Conservation (phyloP, 768 basidiomycete species). For the Pisolithus marmoratus region DNA sequence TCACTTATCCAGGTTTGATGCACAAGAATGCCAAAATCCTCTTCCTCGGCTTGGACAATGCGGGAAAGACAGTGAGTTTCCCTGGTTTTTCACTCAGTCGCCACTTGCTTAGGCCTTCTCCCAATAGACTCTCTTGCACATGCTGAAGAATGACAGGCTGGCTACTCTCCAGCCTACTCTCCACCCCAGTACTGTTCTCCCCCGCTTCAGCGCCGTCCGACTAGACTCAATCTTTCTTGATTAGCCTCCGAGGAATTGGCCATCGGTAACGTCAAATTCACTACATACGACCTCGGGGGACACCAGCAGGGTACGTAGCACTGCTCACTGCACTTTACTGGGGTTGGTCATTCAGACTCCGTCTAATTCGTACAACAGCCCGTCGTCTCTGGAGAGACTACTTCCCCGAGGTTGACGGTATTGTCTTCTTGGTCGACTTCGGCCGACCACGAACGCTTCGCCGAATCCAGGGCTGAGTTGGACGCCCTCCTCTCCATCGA, state of each 20-base stretch:
- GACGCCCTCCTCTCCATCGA: constrained; percentile 95
- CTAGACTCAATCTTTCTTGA: constrained; percentile 6
- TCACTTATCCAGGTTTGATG: constrained; percentile 54
- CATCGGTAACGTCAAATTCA: constrained; percentile 98
- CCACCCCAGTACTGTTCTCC: constrained; percentile 77
- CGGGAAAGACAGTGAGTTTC: constrained; percentile 87
- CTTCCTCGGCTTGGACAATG: constrained; percentile 98
- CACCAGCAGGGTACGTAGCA: constrained; percentile 79
- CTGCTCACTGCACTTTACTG: neutral
- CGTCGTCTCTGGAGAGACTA: constrained; percentile 99
- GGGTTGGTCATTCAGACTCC: neutral
- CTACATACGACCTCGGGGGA: constrained; percentile 96
- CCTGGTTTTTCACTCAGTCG: neutral
- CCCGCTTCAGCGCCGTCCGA: neutral
- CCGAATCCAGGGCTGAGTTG: constrained; percentile 95
- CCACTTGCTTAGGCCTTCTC: constrained; percentile 3
- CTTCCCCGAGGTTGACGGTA: constrained; percentile 99
- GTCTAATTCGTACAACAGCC: constrained; percentile 37
- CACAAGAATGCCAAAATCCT: constrained; percentile 99
- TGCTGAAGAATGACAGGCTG: constrained; percentile 98
- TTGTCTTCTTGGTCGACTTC: constrained; percentile 98
- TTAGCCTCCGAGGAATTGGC: constrained; percentile 97
- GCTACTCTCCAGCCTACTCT: constrained; percentile 97
- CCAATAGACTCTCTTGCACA: constrained; percentile 85
- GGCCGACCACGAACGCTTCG: constrained; percentile 93